Percentiles rank a stretch among this genome's conserved stretches.
Evolutionary conservation across 1,139 yeast species (phyloP).

Genomic region (Hemisphaericaspora xylanilytica): DNA sequence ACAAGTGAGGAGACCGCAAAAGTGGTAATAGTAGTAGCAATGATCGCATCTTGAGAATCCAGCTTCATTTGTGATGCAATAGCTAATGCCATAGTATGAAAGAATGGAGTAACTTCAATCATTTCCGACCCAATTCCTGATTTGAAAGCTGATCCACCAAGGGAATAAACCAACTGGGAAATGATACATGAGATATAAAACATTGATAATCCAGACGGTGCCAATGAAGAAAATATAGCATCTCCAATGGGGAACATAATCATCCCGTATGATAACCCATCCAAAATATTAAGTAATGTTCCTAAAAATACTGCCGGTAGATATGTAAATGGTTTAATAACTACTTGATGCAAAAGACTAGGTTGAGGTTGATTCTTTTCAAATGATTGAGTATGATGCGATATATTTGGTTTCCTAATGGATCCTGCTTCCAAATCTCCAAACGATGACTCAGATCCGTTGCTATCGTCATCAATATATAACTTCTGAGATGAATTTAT

Average conservation of each 20-base stretch:
- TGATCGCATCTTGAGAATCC: conserved; percentile 53
- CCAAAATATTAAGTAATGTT: conserved; percentile 77
- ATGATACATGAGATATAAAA: conserved; percentile 87
- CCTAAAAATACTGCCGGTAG: conserved; percentile 84
- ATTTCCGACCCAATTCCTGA: conserved; percentile 95
- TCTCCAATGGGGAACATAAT: conserved; percentile 91
- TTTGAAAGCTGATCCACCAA: conserved; percentile 87
- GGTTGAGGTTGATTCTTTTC: conserved; percentile 9
- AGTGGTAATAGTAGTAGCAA: conserved; percentile 85
- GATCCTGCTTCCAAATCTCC: conserved; percentile 7
- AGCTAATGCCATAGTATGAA: conserved; percentile 88
- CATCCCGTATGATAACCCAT: conserved; percentile 96
- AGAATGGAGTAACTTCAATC: conserved; percentile 98
- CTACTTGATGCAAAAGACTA: conserved; percentile 16
- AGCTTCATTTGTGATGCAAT: conserved; percentile 59
- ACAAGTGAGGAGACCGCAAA: conserved; percentile 80
- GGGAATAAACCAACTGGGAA: conserved; percentile 81
- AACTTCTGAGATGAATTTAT: conserved; percentile 1
- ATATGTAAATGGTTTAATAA: conserved; percentile 46
- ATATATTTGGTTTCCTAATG: background rate
- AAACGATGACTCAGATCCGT: background rate
- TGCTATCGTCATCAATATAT: conserved; percentile 1
- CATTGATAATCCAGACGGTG: conserved; percentile 90
- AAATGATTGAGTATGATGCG: background rate
- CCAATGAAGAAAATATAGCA: conserved; percentile 69